Base-by-base conservation (phyloP, 768 basidiomycete species). In the Rubroboletus satanas region DNA sequence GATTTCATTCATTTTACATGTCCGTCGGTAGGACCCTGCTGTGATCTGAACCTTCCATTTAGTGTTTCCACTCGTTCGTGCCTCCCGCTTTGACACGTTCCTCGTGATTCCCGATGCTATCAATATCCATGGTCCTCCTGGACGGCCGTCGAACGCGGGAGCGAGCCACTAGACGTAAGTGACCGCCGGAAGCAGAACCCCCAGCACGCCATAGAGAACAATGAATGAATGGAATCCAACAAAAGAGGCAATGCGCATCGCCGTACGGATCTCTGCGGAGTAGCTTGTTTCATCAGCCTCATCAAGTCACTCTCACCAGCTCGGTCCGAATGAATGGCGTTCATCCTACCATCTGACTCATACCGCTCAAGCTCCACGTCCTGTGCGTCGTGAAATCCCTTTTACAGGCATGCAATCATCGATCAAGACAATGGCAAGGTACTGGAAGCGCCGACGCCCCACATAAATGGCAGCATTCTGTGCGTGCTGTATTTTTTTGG, bases 151-250 rank as follows among this genome's bases (percentile, higher is more conserved):
- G 31, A 60, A 57, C 61, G 60, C 68, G 68, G 68, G 59, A 71
- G 68, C 68, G 68, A 69, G 63, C 58, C 56, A 64, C 59, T 38
- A 55, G 57, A 70, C 68, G 68, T 70, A 70, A 70, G 60, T 65
- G 63, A 65, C 55, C 61, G 43, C 51, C 62, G 57, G 62, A 58
- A 64, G 54, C 55, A 61, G 57, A 51, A 56, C 52, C 67, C 21
- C 21, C 36, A 54, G 52, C 55, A 65, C 39, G 62, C 51, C 59
- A 44, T 57, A 47, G 38, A 57, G 49, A 55, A 57, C 53, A 57
- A 68, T 60, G 51, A 60, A 66, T 69, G 57, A 60, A 63, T 61
- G 43, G 51, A 65, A 59, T 37, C n/a, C 51, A 46, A 28, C 52
- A 45, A 31, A 56, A 56, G 37, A 36, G 55, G 57, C 42, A 58